Percentiles rank a stretch among this genome's conserved stretches.
Evolutionary conservation across 2,329 filamentous ascomycete species (phyloP).

Genomic region (Proliferodiscus dingleyae): DNA sequence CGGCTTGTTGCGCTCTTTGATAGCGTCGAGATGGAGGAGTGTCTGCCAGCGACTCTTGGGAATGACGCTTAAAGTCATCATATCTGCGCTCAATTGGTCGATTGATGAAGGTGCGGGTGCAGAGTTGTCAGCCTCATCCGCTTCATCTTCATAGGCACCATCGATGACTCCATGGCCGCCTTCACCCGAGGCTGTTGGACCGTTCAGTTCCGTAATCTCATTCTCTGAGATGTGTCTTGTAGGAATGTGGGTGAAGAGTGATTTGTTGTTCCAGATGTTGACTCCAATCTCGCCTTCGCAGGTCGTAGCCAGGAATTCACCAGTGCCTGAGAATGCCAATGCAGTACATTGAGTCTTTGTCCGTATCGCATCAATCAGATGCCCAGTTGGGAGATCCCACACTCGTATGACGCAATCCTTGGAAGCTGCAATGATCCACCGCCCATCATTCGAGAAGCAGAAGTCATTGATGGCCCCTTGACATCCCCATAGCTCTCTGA

Average conservation of each 20-base stretch:
- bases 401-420: slow-evolving; percentile 76
- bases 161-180: slow-evolving; percentile 71
- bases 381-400: slow-evolving; percentile 93
- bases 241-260: slow-evolving; percentile 82
- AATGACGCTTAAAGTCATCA: slow-evolving; percentile 84
- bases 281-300: slow-evolving; percentile 79
- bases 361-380: slow-evolving; percentile 88
- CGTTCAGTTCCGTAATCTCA: slow-evolving; percentile 59
- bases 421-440: slow-evolving; percentile 88
- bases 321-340: slow-evolving; percentile 81
- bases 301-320: slow-evolving; percentile 90
- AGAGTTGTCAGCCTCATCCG: slow-evolving; percentile 47
- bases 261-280: slow-evolving; percentile 94
- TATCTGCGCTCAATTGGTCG: slow-evolving; percentile 75
- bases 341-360: slow-evolving; percentile 75
- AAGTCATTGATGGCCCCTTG: slow-evolving; percentile 70
- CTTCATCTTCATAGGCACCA: slow-evolving; percentile 62
- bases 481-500: slow-evolving; percentile 89
- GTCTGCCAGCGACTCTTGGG: slow-evolving; percentile 94
- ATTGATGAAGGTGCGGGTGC: slow-evolving; percentile 51
- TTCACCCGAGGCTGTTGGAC: slow-evolving; percentile 78
- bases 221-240: slow-evolving; percentile 79
- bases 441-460: slow-evolving; percentile 85
- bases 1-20: slow-evolving; percentile 88
- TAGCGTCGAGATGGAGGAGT: slow-evolving; percentile 83